A percentile compares a stretch with the other conserved stretches of the same genome.
Evolutionary conservation across 257 asterid genomes (phyloP).

Genomic region (Catharanthus roseus): DNA sequence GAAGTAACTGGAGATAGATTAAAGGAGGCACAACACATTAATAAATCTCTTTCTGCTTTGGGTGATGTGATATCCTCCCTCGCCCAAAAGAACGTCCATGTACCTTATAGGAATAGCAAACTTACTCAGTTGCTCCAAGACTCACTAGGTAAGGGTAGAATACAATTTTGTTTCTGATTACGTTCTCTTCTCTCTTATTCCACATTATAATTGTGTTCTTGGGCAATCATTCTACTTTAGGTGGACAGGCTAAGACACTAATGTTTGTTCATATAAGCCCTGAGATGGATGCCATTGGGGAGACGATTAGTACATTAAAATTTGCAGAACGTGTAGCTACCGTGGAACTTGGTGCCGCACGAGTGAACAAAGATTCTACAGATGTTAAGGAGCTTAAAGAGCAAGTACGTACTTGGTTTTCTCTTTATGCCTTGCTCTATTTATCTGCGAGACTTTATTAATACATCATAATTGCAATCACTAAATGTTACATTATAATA

Average conservation of each 20-base stretch:
- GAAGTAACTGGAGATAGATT: conserved; percentile 97
- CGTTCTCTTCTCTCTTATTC: conserved; percentile 8
- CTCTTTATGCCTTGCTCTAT: neutral
- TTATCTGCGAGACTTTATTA: neutral
- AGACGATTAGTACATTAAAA: conserved; percentile 90
- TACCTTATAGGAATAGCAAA: conserved; percentile 93
- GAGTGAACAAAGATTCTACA: conserved; percentile 70
- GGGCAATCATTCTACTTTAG: conserved; percentile 26
- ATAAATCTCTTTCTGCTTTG: conserved; percentile 86
- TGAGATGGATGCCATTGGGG: conserved; percentile 86
- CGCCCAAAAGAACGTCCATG: conserved; percentile 81
- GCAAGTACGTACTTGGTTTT: conserved; percentile 51
- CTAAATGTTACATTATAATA: conserved; percentile 10
- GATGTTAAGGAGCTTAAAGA: conserved; percentile 92
- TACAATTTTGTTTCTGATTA: neutral
- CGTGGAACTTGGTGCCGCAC: conserved; percentile 98
- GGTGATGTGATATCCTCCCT: conserved; percentile 97
- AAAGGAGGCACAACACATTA: conserved; percentile 95
- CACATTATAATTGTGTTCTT: conserved; percentile 11
- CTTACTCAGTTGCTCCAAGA: conserved; percentile 97
- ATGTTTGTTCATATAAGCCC: conserved; percentile 99
- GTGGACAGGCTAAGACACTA: conserved; percentile 97
- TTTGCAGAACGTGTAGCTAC: conserved; percentile 98
- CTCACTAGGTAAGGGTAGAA: conserved; percentile 74
- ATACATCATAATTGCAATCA: neutral